Evolutionary conservation across 2,329 filamentous ascomycete species (phyloP).

Genomic region (Colletotrichum sp.): DNA sequence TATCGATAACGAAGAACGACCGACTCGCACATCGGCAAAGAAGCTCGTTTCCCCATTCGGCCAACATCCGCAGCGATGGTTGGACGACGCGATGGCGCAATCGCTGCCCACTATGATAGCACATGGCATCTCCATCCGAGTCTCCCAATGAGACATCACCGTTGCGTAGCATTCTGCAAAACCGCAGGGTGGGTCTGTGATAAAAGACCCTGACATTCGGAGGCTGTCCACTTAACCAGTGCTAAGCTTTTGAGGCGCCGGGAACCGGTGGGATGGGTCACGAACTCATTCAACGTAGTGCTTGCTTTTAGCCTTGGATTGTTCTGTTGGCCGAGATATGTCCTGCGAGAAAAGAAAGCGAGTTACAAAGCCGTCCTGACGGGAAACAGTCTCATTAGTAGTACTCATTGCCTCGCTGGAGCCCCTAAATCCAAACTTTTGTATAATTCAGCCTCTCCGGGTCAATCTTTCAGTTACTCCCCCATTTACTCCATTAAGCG

Average conservation of each 20-base stretch:
- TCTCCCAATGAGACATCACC: neutral
- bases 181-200: neutral
- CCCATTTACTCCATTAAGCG: neutral
- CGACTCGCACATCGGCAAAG: neutral
- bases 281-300: neutral
- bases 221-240: neutral
- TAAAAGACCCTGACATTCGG: neutral
- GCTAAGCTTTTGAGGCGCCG: slow-evolving; percentile 7
- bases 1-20: neutral
- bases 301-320: neutral
- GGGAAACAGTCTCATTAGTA: neutral
- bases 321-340: neutral
- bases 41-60: neutral
- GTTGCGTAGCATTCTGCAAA: neutral
- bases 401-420: neutral
- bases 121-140: neutral
- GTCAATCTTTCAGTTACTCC: neutral
- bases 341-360: neutral
- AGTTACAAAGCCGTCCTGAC: neutral
- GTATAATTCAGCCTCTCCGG: neutral
- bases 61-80: slow-evolving; percentile 1
- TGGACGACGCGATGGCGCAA: slow-evolving; percentile 15
- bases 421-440: slow-evolving; percentile 12
- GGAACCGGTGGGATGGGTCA: neutral
- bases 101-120: slow-evolving; percentile 14